phyloP scores from a whole-genome alignment of 306 rosid genomes.

The Pueraria montana region DNA sequence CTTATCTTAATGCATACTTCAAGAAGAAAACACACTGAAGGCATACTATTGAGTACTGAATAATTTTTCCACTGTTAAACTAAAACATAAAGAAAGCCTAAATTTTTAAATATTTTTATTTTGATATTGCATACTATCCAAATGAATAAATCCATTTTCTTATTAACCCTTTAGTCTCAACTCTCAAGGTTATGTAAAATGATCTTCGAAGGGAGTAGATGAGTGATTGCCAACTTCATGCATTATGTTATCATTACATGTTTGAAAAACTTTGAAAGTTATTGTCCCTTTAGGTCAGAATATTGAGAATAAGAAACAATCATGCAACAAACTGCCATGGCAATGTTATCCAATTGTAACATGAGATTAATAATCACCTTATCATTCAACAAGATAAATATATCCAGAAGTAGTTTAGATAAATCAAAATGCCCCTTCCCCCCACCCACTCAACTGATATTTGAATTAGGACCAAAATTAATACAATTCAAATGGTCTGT shows the following conservation, averaged over 20 bases:
- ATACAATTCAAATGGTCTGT: conserved; percentile 20
- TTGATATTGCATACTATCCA: background rate
- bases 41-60: background rate
- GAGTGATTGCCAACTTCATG: background rate
- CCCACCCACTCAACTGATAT: too few relatives aligned
- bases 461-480: conserved; percentile 9
- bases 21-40: conserved; percentile 18
- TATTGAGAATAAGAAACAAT: background rate
- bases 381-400: conserved; percentile 4
- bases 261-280: conserved; percentile 7
- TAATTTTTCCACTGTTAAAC: background rate
- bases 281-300: background rate
- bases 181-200: background rate
- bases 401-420: too few relatives aligned
- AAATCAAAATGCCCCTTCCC: too few relatives aligned
- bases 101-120: background rate
- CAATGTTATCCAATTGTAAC: conserved; percentile 2
- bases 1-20: background rate
- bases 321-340: conserved; percentile 4
- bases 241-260: background rate
- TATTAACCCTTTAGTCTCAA: background rate
- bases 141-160: background rate
- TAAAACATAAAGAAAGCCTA: conserved; percentile 23
- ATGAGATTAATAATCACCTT: conserved; percentile 7
- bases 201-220: background rate